phyloP scores from a whole-genome alignment of 1,284 basidiomycete genomes.

The Melanopsichium pennsylvanicum region DNA sequence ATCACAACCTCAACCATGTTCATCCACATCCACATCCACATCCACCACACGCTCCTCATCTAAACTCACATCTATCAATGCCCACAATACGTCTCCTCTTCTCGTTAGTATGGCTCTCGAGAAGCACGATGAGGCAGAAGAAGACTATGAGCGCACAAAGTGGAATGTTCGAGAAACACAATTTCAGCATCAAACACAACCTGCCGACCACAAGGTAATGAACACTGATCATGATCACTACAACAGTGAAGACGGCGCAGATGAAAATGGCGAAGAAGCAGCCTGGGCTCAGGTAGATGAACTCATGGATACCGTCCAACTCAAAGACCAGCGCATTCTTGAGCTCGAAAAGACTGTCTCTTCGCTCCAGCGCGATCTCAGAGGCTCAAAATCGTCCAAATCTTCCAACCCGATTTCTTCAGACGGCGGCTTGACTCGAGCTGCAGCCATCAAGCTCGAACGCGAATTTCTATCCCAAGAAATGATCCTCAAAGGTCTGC shows the following conservation, averaged over 20 bases:
- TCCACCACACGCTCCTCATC: slow-evolving; percentile 16
- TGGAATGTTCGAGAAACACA: not conserved
- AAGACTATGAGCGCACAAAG: slow-evolving; percentile 4
- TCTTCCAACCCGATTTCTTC: not conserved
- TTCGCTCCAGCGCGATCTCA: slow-evolving; percentile 29
- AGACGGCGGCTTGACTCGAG: slow-evolving; percentile 43
- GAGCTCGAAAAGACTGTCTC: slow-evolving; percentile 40
- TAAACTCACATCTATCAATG: slow-evolving; percentile 12
- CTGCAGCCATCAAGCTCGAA: slow-evolving; percentile 51
- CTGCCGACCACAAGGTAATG: not conserved
- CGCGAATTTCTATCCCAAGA: slow-evolving; percentile 56
- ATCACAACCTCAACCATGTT: slow-evolving; percentile 9
- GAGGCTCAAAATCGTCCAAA: slow-evolving; percentile 17
- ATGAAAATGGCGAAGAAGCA: slow-evolving; percentile 39
- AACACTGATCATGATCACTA: not conserved
- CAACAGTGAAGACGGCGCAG: slow-evolving; percentile 2
- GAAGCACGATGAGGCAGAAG: slow-evolving; percentile 24
- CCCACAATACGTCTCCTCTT: slow-evolving; percentile 9
- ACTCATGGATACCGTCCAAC: slow-evolving; percentile 42
- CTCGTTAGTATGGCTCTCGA: slow-evolving; percentile 3
- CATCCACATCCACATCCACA: slow-evolving; percentile 12
- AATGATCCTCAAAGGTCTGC: slow-evolving; percentile 57
- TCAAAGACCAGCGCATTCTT: slow-evolving; percentile 42
- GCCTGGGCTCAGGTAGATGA: slow-evolving; percentile 43
- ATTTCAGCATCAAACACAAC: not conserved